Conservation (phyloP, 495 filamentous ascomycete genomes). For the Aspergillus homomorphus region DNA sequence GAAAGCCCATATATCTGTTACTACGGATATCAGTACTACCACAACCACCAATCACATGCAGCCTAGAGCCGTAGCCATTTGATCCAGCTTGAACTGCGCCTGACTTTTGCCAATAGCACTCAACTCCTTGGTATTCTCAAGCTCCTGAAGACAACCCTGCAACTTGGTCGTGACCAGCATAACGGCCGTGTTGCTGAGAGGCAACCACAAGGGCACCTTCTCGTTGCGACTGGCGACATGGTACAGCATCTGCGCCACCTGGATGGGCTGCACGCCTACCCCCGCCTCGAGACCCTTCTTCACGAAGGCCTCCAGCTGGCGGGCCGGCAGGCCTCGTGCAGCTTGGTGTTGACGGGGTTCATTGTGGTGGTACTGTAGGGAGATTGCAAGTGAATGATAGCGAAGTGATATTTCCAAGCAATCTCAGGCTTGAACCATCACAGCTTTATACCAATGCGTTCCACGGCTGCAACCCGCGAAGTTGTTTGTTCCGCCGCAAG, state of each 20-base stretch:
- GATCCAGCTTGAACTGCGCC: constrained; percentile 4
- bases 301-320: constrained; percentile 33
- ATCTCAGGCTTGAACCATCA: too few relatives aligned
- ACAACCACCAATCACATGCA: too few relatives aligned
- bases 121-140: constrained; percentile 27
- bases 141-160: constrained; percentile 24
- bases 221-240: constrained; percentile 31
- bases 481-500: too few relatives aligned
- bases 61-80: too few relatives aligned
- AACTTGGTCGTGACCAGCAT: constrained; percentile 22
- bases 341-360: constrained; percentile 21
- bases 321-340: constrained; percentile 29
- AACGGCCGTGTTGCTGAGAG: constrained; percentile 44
- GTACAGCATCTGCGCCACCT: constrained; percentile 37
- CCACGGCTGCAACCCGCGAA: too few relatives aligned
- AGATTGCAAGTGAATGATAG: too few relatives aligned
- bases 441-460: too few relatives aligned
- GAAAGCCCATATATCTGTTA: too few relatives aligned
- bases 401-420: too few relatives aligned
- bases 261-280: constrained; percentile 34
- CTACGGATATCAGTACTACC: too few relatives aligned
- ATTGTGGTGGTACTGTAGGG: constrained; percentile 15
- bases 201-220: constrained; percentile 41
- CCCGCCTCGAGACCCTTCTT: constrained; percentile 25
- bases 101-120: constrained; percentile 8